Evolutionary conservation across 805 yeast genomes (phyloP).

Genomic region (Zygotorulaspora chibaensis): DNA sequence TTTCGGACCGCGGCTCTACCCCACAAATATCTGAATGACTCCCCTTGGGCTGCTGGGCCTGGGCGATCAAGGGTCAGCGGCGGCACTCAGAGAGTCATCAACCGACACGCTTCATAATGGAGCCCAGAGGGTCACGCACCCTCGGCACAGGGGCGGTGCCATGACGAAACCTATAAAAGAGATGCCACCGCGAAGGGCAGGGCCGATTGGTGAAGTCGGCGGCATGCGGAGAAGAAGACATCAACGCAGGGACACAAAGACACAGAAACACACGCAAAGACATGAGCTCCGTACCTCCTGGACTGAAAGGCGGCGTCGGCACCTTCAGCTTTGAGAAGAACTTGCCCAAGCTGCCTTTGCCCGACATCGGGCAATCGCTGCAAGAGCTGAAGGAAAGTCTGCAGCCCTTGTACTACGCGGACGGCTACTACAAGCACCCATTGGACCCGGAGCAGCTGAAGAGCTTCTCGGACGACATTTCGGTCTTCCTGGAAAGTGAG

Average conservation of each 20-base stretch:
- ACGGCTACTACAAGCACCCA: conserved; percentile 42
- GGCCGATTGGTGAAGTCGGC: too few relatives aligned
- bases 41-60: too few relatives aligned
- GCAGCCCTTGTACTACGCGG: conserved; percentile 53
- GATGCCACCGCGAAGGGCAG: too few relatives aligned
- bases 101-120: background rate
- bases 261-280: too few relatives aligned
- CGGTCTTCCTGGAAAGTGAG: conserved; percentile 42
- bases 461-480: conserved; percentile 42
- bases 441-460: conserved; percentile 25
- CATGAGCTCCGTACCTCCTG: background rate
- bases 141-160: too few relatives aligned
- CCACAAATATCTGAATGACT: background rate
- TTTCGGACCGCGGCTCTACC: background rate
- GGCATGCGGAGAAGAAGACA: too few relatives aligned
- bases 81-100: background rate
- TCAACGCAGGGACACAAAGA: too few relatives aligned
- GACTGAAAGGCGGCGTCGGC: background rate
- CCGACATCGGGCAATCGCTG: conserved; percentile 48
- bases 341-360: conserved; percentile 62
- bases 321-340: conserved; percentile 19
- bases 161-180: too few relatives aligned
- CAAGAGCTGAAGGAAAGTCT: conserved; percentile 51
- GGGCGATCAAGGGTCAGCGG: too few relatives aligned
- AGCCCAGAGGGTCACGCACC: too few relatives aligned